A percentile compares a stretch with the other conserved stretches of the same genome.
Conservation (phyloP, 108 stramenopile species). For the Discostella stelligeroides region DNA sequence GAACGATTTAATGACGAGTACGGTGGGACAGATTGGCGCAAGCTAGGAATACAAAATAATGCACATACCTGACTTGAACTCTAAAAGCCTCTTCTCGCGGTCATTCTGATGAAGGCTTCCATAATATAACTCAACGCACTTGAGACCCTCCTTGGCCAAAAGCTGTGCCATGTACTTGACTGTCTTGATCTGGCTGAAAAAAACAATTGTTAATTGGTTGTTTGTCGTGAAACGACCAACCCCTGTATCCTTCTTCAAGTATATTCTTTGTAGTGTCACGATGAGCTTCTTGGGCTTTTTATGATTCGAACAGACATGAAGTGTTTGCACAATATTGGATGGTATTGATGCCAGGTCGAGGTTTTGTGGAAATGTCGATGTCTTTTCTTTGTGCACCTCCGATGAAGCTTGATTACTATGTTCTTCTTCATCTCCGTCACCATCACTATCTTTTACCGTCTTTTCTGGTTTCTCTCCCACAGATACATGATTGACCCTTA, state of each 20-base stretch:
- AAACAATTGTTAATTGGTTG: conserved; percentile 54
- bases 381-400: conserved; percentile 14
- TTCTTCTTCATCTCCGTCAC: neutral
- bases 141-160: conserved; percentile 59
- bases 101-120: conserved; percentile 62
- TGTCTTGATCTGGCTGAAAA: conserved; percentile 70
- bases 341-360: conserved; percentile 68
- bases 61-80: conserved; percentile 49
- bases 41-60: neutral
- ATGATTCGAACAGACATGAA: conserved; percentile 84
- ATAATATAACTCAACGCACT: conserved; percentile 64
- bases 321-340: conserved; percentile 69
- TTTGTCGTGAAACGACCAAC: conserved; percentile 17
- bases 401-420: neutral
- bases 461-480: conserved; percentile 28
- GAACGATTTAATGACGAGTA: neutral
- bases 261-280: conserved; percentile 58
- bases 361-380: conserved; percentile 6
- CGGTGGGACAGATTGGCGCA: neutral
- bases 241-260: conserved; percentile 26
- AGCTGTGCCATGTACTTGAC: conserved; percentile 59
- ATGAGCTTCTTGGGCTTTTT: conserved; percentile 86
- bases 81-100: conserved; percentile 55
- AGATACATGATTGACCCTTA: conserved; percentile 45
- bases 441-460: conserved; percentile 1